Base-by-base conservation (phyloP, 2,329 filamentous ascomycete genomes). In the Endocalyx cinctus region DNA sequence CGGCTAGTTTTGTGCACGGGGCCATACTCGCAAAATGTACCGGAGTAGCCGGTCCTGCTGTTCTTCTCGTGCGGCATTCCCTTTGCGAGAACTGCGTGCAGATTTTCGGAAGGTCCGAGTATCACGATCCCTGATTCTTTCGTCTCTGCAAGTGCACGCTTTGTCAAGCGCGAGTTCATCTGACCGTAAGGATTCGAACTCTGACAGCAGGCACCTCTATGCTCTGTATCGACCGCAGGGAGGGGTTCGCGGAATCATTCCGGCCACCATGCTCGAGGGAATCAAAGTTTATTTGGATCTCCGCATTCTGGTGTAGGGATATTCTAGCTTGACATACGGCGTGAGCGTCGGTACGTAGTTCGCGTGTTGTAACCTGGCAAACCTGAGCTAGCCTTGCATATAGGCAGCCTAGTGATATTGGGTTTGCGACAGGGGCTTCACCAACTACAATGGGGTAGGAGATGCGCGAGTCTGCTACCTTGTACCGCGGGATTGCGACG, bases 151-250 rank as follows among this genome's bases (percentile, higher is more conserved):
- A 23, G 8, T 23, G 20, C 17, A 28, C 4, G 25, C 23, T 36
- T 14, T 36, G 25, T n/a, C 23, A 36, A 17, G 14, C 17, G 22
- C 29, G 18, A 13, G 17, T 12, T 11, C 17, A 36, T 14, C 12
- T 36, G 8, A 25, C 20, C 29, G 34, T 36, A 10, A 22, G 23
- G 16, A 14, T 36, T 17, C 34, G 34, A 8, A 28, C 34, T 17
- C 34, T 18, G 16, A 36, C 29, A 17, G 34, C 34, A 14, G 34
- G 34, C 19, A 12, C 31, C 22, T 28, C 22, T 12, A 37, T 37
- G 6, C 14, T 37, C 4, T 37, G 19, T 13, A 37, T 17, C 18
- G 30, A 12, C n/a, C n/a, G 27, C 6, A n/a, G n/a, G 27, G 27
- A 6, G 27, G 27, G 4, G n/a, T 29, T 10, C n/a, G 27, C 27